A percentile compares a stretch with the other conserved stretches of the same genome.
Evolutionary conservation across 2,329 filamentous ascomycete genomes (phyloP).

Genomic region (Aspergillus pseudonomiae): DNA sequence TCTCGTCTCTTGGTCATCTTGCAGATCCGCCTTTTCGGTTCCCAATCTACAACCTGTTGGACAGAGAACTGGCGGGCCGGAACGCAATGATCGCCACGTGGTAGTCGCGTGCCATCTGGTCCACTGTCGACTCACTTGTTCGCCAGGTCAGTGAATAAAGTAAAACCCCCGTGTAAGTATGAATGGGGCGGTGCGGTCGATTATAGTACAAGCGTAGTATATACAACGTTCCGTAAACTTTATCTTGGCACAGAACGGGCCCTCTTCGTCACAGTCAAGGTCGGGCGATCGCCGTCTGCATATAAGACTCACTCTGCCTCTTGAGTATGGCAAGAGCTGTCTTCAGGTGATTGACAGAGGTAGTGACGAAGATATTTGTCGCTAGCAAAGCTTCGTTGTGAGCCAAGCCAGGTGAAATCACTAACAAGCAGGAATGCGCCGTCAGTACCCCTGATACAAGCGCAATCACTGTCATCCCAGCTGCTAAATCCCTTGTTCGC

Average conservation of each 20-base stretch:
- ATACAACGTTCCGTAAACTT: conserved; percentile 1
- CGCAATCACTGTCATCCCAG: not conserved
- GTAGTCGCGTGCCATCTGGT: conserved; percentile 10
- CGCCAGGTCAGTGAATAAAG: not conserved
- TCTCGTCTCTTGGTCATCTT: not conserved
- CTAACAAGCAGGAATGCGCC: not conserved
- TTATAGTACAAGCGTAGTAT: not conserved
- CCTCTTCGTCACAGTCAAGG: not conserved
- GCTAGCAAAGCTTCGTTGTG: not conserved
- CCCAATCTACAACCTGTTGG: conserved; percentile 3
- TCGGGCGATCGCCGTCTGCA: not conserved
- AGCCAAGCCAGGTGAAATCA: not conserved
- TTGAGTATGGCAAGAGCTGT: not conserved
- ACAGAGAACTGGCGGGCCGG: not conserved
- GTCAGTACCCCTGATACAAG: not conserved
- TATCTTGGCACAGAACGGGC: not conserved
- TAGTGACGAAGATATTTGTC: not conserved
- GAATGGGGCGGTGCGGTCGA: not conserved
- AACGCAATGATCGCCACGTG: conserved; percentile 11
- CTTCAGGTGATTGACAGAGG: not conserved
- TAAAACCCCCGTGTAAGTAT: not conserved
- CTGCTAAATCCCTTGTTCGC: not conserved
- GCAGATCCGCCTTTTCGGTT: conserved; percentile 6
- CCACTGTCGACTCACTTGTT: not conserved
- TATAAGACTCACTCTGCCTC: not conserved